These are phyloP conservation scores for Solanum raphanifolium DNA, from an alignment of 257 asterid genomes.

Conservation along the genomic window DNA sequence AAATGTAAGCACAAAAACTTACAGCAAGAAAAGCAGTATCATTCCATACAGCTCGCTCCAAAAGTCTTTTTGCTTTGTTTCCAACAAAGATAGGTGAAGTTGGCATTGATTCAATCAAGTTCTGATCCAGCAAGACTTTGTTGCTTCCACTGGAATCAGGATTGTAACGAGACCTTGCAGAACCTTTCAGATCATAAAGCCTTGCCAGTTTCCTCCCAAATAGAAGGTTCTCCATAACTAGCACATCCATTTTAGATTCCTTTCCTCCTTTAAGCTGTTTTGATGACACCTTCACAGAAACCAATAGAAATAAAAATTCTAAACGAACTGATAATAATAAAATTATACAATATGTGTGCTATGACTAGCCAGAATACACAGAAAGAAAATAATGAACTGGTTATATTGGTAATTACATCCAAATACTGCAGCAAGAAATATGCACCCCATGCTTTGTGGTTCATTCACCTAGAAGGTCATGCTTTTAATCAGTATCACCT, in stretches of 20 bases:
- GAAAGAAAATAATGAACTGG: background rate
- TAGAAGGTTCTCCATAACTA: conserved; percentile 95
- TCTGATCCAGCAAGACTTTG: conserved; percentile 87
- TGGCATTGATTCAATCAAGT: conserved; percentile 96
- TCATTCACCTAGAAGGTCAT: background rate
- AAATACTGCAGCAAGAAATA: background rate
- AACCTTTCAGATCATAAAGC: conserved; percentile 92
- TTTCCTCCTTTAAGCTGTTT: conserved; percentile 85
- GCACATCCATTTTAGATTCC: conserved; percentile 85
- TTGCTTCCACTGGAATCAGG: conserved; percentile 83
- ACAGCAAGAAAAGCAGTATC: conserved; percentile 94
- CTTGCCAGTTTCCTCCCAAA: conserved; percentile 74
- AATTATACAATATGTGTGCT: background rate
- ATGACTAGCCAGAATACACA: background rate
- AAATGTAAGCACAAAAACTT: conserved; percentile 26
- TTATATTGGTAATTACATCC: background rate
- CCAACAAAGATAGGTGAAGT: conserved; percentile 95
- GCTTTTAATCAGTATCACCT: background rate
- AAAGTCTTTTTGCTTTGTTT: conserved; percentile 68
- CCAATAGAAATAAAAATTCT: conserved; percentile 4
- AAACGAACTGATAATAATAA: background rate
- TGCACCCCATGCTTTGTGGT: background rate
- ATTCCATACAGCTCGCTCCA: conserved; percentile 97
- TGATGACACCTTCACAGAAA: conserved; percentile 49
- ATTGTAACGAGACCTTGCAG: conserved; percentile 86